phyloP scores from a whole-genome alignment of 1,284 basidiomycete species.

The Malassezia slooffiae region DNA sequence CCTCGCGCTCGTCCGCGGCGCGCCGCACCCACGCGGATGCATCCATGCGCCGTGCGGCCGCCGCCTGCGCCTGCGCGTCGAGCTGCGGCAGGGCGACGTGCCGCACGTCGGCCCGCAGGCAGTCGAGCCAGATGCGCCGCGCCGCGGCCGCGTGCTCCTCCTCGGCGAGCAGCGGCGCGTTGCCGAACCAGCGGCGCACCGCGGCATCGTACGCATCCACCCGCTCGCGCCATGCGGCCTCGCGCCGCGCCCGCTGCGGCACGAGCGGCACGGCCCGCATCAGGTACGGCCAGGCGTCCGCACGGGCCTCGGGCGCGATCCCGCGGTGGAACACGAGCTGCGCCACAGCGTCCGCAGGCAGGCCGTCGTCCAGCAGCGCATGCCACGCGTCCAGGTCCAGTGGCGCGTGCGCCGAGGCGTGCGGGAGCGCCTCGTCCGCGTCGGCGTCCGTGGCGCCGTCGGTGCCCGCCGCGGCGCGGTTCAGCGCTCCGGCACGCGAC shows the following conservation, averaged over 20 bases:
- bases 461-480: conserved; percentile 15
- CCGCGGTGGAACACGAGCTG: conserved; percentile 32
- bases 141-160: conserved; percentile 53
- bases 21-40: conserved; percentile 27
- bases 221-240: conserved; percentile 14
- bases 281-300: conserved; percentile 72
- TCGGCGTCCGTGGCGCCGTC: conserved; percentile 14
- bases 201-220: conserved; percentile 19
- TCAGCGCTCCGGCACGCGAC: conserved; percentile 48
- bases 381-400: conserved; percentile 23
- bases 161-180: conserved; percentile 10
- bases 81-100: conserved; percentile 87
- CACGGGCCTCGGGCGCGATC: conserved; percentile 20
- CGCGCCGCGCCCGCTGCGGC: conserved; percentile 35
- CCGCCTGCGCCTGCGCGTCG: conserved; percentile 7
- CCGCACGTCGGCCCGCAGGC: conserved; percentile 84
- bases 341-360: conserved; percentile 17
- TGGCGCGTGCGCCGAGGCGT: background rate
- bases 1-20: conserved; percentile 63
- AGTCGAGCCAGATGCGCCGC: conserved; percentile 87
- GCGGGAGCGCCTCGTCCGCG: background rate
- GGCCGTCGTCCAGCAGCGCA: conserved; percentile 20
- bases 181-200: conserved; percentile 22
- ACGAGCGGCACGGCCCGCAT: conserved; percentile 75
- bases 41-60: conserved; percentile 33